Conservation (phyloP, 768 basidiomycete genomes). For the Lactarius sanguifluus region DNA sequence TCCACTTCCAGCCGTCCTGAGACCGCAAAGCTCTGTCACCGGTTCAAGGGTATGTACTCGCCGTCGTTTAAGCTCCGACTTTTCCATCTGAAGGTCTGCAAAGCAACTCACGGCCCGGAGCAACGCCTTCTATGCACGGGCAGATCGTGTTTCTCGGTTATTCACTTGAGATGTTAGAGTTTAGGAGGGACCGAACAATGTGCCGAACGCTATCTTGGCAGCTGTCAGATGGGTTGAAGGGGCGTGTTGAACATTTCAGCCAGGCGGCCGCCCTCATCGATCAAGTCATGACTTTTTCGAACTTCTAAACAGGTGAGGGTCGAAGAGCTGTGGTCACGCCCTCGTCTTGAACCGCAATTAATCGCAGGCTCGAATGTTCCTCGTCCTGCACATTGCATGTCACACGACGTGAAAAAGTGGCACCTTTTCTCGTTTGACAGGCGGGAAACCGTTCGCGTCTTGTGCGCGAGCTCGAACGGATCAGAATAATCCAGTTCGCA, state of each 20-base stretch:
- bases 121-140: neutral
- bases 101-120: neutral
- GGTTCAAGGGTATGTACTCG: neutral
- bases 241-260: constrained; percentile 7
- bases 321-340: constrained; percentile 19
- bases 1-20: constrained; percentile 14
- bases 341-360: constrained; percentile 19
- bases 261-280: constrained; percentile 6
- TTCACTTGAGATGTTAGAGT: constrained; percentile 3
- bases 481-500: neutral
- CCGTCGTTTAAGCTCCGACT: neutral
- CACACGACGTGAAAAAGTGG: constrained; percentile 12
- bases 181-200: constrained; percentile 9
- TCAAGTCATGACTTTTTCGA: constrained; percentile 16
- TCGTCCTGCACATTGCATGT: constrained; percentile 1
- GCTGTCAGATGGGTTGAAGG: constrained; percentile 25
- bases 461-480: neutral
- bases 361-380: constrained; percentile 14
- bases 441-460: constrained; percentile 6
- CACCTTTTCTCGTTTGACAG: constrained; percentile 2
- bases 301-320: constrained; percentile 14
- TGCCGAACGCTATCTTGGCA: constrained; percentile 19
- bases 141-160: neutral
- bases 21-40: constrained; percentile 15
- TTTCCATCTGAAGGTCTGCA: constrained; percentile 1